phyloP scores from a whole-genome alignment of 23 red algal species.

The Agarophyton chilense region DNA sequence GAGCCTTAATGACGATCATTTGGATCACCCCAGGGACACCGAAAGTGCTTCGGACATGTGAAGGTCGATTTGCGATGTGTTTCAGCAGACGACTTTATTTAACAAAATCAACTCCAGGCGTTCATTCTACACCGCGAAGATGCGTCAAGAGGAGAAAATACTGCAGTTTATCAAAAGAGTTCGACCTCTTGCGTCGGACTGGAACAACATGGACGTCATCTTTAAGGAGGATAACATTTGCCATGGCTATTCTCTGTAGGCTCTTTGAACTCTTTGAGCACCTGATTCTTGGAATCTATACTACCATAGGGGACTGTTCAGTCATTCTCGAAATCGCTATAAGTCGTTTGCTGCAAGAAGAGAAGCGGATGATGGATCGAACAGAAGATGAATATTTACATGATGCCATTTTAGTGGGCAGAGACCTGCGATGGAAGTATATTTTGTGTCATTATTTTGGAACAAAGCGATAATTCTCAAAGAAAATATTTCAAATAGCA shows the following conservation, averaged over 20 bases:
- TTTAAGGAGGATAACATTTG: slow-evolving; percentile 1
- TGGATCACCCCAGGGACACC: not conserved
- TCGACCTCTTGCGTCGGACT: not conserved
- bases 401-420: not conserved
- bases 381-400: not conserved
- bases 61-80: slow-evolving; percentile 1
- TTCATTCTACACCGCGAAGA: slow-evolving; percentile 26
- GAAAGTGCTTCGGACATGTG: not conserved
- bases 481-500: not conserved
- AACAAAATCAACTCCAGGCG: slow-evolving; percentile 8
- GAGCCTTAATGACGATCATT: not conserved
- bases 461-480: not conserved
- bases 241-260: not conserved
- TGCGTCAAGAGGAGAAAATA: slow-evolving; percentile 1
- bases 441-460: not conserved
- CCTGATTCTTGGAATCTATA: slow-evolving; percentile 9
- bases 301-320: not conserved
- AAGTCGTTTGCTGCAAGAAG: slow-evolving; percentile 13
- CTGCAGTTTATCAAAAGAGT: not conserved
- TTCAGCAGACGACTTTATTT: not conserved
- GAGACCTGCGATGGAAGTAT: not conserved
- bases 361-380: not conserved
- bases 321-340: not conserved
- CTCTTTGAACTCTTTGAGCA: slow-evolving; percentile 4
- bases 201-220: slow-evolving; percentile 2